Base-by-base conservation (phyloP, 2,329 filamentous ascomycete species). In the Fusarium subglutinans region DNA sequence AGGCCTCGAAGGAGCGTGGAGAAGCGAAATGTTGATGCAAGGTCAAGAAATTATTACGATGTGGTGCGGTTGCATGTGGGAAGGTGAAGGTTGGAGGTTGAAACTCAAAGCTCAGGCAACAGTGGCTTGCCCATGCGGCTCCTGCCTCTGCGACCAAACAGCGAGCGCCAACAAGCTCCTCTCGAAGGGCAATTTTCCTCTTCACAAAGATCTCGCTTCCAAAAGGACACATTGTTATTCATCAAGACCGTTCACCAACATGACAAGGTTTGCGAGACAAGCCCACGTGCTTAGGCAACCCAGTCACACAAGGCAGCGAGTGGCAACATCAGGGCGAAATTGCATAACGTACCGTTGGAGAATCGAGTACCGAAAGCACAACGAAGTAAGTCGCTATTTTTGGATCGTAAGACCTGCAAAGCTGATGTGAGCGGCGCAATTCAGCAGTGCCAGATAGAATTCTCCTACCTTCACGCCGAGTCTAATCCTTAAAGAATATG, bases 381-480 rank as follows among this genome's bases (percentile, higher is more conserved):
- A 78, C 76, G 63, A 75, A 77, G 65, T 69, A 66, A 77, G 75
- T 79, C 69, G 70, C 76, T 72, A 75, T 72, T 75, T 73, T 65
- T 70, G 67, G 59, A 74, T 79, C 73, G 70, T 64, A 63, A 74
- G 73, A 76, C 75, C 77, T 78, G 37, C 5, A 55, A 22, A 35
- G 13, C n/a, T 45, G 5, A 37, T 33, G 63, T 78, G 59, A 77
- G 72, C 20, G 35, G 35, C 15, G 14, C 24, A 17, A 6, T 28
- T 51, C 17, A 12, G 33, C 12, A 43, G 12, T 33, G 18, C 28
- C 24, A 14, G 28, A 24, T 20, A 14, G 24, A 13, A 26, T 35
- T 6, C 20, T 44, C 26, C 35, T 73, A 79, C 71, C 76, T 77
- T 77, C 72, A 79, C 76, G 76, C 76, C 70, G 72, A 73, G 72